Conservation (phyloP, 2,329 filamentous ascomycete species). For the Coniochaeta sp. region DNA sequence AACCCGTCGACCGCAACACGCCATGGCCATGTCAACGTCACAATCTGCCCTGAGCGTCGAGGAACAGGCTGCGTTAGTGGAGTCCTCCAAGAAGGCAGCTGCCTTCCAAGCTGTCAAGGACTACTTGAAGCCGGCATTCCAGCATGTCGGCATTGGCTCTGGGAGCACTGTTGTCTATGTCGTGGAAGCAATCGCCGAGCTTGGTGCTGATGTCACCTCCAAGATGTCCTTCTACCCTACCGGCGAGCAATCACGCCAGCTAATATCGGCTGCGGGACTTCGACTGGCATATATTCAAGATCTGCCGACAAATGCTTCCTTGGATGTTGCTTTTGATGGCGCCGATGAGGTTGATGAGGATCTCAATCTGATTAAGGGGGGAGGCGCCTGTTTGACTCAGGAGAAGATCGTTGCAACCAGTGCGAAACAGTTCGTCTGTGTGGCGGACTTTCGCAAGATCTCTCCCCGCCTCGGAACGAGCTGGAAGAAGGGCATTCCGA, state of each 20-base stretch:
- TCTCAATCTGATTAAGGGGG: constrained; percentile 95
- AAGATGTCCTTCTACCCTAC: constrained; percentile 85
- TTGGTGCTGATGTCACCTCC: constrained; percentile 44
- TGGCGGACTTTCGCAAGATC: constrained; percentile 79
- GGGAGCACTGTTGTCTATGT: constrained; percentile 80
- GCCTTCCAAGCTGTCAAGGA: constrained; percentile 68
- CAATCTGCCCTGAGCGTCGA: not conserved
- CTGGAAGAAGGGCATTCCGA: constrained; percentile 80
- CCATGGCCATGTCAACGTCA: constrained; percentile 1
- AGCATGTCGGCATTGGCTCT: constrained; percentile 71
- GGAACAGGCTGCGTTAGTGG: constrained; percentile 39
- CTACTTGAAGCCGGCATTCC: constrained; percentile 57
- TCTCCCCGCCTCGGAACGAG: constrained; percentile 64
- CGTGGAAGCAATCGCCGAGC: constrained; percentile 68
- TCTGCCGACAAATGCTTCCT: constrained; percentile 46
- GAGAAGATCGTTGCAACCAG: constrained; percentile 90
- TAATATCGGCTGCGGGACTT: constrained; percentile 74
- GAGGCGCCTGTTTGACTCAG: constrained; percentile 94
- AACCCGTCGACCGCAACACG: not conserved
- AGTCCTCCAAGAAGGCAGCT: constrained; percentile 68
- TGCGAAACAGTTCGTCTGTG: constrained; percentile 75
- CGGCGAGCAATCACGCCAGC: constrained; percentile 80
- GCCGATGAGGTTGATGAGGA: constrained; percentile 95
- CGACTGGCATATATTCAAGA: constrained; percentile 71
- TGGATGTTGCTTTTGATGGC: constrained; percentile 93